Conservation (phyloP, 2,329 filamentous ascomycete genomes). For the Diaporthe vaccinii region DNA sequence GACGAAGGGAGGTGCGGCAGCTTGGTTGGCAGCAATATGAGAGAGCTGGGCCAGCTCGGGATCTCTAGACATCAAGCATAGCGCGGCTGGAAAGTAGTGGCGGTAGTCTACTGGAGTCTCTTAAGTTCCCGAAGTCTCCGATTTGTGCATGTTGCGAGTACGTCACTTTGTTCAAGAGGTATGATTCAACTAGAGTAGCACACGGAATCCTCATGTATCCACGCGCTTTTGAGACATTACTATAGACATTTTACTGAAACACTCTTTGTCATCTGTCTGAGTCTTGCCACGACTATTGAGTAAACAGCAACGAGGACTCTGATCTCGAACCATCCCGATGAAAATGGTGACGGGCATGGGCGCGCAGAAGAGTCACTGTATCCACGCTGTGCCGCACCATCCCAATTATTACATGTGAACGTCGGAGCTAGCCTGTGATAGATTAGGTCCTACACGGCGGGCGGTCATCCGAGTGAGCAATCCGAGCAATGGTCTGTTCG, state of each 20-base stretch:
- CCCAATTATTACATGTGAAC: background rate
- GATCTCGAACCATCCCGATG: too few relatives aligned
- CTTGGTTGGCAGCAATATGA: background rate
- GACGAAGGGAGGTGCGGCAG: background rate
- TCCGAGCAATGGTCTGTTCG: conserved; percentile 15
- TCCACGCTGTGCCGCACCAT: background rate
- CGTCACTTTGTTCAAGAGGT: background rate
- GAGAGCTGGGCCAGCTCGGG: too few relatives aligned
- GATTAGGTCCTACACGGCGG: background rate
- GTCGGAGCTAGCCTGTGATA: background rate
- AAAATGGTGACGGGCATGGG: background rate
- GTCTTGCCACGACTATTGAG: background rate
- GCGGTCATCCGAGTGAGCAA: conserved; percentile 4
- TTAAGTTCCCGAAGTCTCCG: background rate
- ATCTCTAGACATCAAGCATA: background rate
- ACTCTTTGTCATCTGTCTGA: background rate
- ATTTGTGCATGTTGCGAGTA: background rate
- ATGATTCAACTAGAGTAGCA: background rate
- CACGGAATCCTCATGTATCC: background rate
- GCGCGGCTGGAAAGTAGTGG: background rate
- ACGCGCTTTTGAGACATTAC: background rate
- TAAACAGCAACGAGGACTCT: background rate
- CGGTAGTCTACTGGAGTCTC: background rate
- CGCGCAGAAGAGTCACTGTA: background rate
- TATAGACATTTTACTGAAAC: background rate